These are phyloP conservation scores for Brassica carinata DNA, from an alignment of 345 rosid genomes.

Conservation along the genomic window DNA sequence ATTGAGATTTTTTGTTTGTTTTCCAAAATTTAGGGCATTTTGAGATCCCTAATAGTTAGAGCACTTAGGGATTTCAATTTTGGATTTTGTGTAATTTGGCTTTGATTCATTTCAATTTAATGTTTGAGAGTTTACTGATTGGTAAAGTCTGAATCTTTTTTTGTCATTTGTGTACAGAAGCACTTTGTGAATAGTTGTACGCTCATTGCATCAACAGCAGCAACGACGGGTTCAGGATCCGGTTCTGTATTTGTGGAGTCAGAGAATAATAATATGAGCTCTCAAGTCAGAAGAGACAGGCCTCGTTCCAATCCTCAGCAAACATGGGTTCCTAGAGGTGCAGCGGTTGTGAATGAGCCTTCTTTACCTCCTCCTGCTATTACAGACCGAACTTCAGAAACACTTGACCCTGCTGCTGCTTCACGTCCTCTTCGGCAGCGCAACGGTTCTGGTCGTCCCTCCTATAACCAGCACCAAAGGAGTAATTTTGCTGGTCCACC, in stretches of 20 bases:
- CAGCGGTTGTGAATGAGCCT: slow-evolving; percentile 30
- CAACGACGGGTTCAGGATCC: slow-evolving; percentile 22
- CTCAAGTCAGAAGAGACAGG: slow-evolving; percentile 57
- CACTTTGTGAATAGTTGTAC: not conserved
- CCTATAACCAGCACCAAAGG: not conserved
- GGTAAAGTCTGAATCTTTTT: not conserved
- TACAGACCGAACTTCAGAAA: slow-evolving; percentile 17
- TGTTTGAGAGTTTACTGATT: not conserved
- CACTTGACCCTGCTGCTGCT: slow-evolving; percentile 24
- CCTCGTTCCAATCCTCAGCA: slow-evolving; percentile 52
- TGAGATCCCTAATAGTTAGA: too few species aligned
- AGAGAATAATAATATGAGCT: slow-evolving; percentile 56
- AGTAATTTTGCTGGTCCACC: not conserved
- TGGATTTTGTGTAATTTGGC: not conserved
- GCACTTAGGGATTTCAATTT: not conserved
- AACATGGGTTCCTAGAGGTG: slow-evolving; percentile 75
- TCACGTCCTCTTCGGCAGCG: slow-evolving; percentile 13
- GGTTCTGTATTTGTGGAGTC: slow-evolving; percentile 30
- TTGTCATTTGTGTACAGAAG: not conserved
- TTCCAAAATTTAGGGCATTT: not conserved
- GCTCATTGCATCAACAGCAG: slow-evolving; percentile 6
- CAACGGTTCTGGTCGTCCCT: not conserved
- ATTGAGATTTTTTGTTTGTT: not conserved
- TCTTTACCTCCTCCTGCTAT: slow-evolving; percentile 27
- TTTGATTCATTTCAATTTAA: not conserved